A percentile compares a stretch with the other conserved stretches of the same genome.
Conservation (phyloP, 768 basidiomycete species). For the Psilocybe cubensis region DNA sequence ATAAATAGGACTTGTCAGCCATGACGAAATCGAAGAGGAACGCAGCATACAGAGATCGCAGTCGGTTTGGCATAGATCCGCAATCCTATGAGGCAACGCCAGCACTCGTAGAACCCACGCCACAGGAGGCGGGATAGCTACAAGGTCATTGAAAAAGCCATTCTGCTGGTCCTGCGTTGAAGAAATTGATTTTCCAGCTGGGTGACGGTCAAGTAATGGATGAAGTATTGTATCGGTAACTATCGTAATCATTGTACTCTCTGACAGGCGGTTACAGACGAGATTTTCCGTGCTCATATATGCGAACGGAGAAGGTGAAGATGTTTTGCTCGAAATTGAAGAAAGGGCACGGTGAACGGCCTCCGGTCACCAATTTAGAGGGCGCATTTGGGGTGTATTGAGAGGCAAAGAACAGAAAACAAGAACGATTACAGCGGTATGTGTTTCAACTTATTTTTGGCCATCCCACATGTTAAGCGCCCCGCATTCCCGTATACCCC, state of each 20-base stretch:
- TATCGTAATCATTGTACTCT: not conserved
- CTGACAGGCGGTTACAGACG: not conserved
- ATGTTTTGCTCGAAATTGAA: too few relatives aligned
- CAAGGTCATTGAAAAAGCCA: too few relatives aligned
- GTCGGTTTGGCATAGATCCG: too few relatives aligned
- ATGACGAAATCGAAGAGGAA: too few relatives aligned
- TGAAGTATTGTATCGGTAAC: constrained; percentile 13
- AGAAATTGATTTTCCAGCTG: constrained; percentile 5
- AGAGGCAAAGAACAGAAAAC: not conserved
- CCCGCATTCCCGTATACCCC: not conserved
- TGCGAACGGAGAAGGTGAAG: too few relatives aligned
- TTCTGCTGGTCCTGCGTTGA: not conserved
- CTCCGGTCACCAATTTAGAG: too few relatives aligned
- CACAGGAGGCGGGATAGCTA: too few relatives aligned
- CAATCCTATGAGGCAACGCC: too few relatives aligned
- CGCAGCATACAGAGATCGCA: too few relatives aligned
- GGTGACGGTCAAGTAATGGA: not conserved
- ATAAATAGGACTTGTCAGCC: too few relatives aligned
- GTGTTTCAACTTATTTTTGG: constrained; percentile 1
- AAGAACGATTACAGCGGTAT: not conserved
- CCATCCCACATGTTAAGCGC: constrained; percentile 10
- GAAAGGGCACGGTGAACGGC: too few relatives aligned
- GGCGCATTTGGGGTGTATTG: not conserved
- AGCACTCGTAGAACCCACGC: too few relatives aligned
- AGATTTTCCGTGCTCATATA: not conserved